phyloP scores from a whole-genome alignment of 2,329 filamentous ascomycete genomes.

The Penicillium sp. region DNA sequence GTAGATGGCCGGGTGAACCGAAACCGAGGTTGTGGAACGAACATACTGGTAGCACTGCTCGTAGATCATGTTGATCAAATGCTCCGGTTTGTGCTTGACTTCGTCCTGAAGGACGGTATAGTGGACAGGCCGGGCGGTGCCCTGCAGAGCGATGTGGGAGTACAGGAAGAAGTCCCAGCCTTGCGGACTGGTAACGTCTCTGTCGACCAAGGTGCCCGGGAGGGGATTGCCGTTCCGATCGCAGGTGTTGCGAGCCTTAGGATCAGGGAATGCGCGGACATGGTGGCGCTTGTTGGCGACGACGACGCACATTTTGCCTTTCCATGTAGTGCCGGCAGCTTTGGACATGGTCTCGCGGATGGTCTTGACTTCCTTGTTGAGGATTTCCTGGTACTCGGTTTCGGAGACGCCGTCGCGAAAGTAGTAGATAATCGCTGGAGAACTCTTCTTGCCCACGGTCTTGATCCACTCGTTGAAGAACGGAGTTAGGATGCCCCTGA shows the following conservation, averaged over 20 bases:
- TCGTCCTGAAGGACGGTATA: constrained; percentile 91
- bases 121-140: constrained; percentile 87
- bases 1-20: constrained; percentile 78
- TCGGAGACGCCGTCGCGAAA: constrained; percentile 92
- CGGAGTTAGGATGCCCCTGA: constrained; percentile 64
- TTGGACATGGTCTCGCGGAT: constrained; percentile 11
- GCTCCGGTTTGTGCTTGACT: constrained; percentile 64
- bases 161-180: constrained; percentile 85
- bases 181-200: constrained; percentile 85
- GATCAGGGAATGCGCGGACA: constrained; percentile 82
- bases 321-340: constrained; percentile 24
- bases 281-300: constrained; percentile 94
- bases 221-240: constrained; percentile 81
- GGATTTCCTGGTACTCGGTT: constrained; percentile 77
- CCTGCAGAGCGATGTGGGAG: constrained; percentile 81
- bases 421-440: constrained; percentile 51
- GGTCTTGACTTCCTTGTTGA: constrained; percentile 69
- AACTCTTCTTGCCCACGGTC: constrained; percentile 53
- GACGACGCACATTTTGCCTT: constrained; percentile 77
- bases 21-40: constrained; percentile 89
- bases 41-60: constrained; percentile 94
- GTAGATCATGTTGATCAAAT: constrained; percentile 86
- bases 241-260: constrained; percentile 47
- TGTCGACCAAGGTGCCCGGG: constrained; percentile 85
- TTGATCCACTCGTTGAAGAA: constrained; percentile 67